These are phyloP conservation scores for Penicillium riverlandense DNA, from an alignment of 495 filamentous ascomycete species.

Conservation along the genomic window DNA sequence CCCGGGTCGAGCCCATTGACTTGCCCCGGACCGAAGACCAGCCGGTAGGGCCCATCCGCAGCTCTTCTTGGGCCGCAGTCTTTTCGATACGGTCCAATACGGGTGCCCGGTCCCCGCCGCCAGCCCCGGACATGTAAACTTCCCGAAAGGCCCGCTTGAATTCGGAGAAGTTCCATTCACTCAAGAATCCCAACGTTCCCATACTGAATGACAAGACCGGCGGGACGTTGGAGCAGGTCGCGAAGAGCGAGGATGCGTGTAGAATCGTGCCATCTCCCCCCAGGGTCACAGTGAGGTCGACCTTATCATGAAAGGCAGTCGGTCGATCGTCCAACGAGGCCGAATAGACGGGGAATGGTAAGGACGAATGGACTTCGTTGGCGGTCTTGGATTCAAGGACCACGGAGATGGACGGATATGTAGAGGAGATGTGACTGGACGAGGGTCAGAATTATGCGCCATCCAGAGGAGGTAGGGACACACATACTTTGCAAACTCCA, in stretches of 20 bases:
- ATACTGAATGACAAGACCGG: slow-evolving; percentile 95
- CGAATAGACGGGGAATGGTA: slow-evolving; percentile 74
- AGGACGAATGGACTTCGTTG: slow-evolving; percentile 58
- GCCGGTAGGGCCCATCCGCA: slow-evolving; percentile 32
- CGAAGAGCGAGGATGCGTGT: slow-evolving; percentile 84
- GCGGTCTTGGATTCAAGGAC: slow-evolving; percentile 78
- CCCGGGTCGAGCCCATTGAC: slow-evolving; percentile 66
- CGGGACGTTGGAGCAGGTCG: slow-evolving; percentile 70
- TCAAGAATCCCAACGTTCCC: slow-evolving; percentile 90
- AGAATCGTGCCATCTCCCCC: slow-evolving; percentile 96
- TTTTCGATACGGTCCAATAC: slow-evolving; percentile 22
- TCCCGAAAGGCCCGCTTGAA: slow-evolving; percentile 86
- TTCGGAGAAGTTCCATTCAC: slow-evolving; percentile 92
- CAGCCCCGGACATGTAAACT: slow-evolving; percentile 85
- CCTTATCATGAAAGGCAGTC: slow-evolving; percentile 50
- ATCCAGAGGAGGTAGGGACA: not conserved
- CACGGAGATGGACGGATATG: slow-evolving; percentile 74
- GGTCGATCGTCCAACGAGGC: slow-evolving; percentile 27
- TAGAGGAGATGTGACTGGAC: slow-evolving; percentile 61
- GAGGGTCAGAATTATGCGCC: slow-evolving; percentile 2
- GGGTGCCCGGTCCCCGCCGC: slow-evolving; percentile 40
- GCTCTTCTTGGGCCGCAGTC: slow-evolving; percentile 10
- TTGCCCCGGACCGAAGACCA: slow-evolving; percentile 75
- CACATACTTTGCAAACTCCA: slow-evolving; percentile 66
- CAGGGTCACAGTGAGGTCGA: slow-evolving; percentile 80